Conservation (phyloP, 495 filamentous ascomycete species). For the Hypoxylon fuscum region DNA sequence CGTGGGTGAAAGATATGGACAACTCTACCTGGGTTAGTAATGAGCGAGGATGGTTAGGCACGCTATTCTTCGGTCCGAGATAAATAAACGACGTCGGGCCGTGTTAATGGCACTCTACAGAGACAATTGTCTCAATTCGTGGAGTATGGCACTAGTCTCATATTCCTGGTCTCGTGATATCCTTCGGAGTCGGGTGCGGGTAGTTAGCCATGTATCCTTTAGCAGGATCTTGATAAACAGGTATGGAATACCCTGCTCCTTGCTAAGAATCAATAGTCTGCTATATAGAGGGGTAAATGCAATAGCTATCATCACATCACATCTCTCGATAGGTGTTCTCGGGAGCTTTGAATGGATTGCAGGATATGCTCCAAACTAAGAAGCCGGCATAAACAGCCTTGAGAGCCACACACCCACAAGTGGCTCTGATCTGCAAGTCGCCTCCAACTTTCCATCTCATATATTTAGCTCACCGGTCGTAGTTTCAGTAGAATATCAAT, state of each 20-base stretch:
- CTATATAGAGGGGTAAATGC: no score
- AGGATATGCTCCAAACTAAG: not conserved
- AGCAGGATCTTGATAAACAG: not conserved
- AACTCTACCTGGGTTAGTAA: no score
- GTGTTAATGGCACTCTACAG: not conserved
- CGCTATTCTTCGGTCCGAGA: not conserved
- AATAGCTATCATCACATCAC: not conserved
- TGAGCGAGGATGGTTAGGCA: no score
- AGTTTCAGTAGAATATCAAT: conserved; percentile 9
- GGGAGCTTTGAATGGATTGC: not conserved
- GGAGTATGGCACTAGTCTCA: not conserved
- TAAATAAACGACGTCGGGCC: not conserved
- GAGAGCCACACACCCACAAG: conserved; percentile 3
- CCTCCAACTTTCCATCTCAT: not conserved
- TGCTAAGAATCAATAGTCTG: not conserved
- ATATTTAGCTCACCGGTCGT: conserved; percentile 14
- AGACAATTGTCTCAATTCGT: not conserved
- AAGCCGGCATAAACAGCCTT: conserved; percentile 2
- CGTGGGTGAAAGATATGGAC: no score
- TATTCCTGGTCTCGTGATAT: not conserved
- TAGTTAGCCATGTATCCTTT: not conserved
- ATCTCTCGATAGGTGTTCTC: not conserved
- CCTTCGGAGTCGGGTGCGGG: not conserved
- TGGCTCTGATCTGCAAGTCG: conserved; percentile 15
- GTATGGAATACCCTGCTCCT: not conserved